Conservation (phyloP, 2,329 filamentous ascomycete species). For the Fusarium dimerum region DNA sequence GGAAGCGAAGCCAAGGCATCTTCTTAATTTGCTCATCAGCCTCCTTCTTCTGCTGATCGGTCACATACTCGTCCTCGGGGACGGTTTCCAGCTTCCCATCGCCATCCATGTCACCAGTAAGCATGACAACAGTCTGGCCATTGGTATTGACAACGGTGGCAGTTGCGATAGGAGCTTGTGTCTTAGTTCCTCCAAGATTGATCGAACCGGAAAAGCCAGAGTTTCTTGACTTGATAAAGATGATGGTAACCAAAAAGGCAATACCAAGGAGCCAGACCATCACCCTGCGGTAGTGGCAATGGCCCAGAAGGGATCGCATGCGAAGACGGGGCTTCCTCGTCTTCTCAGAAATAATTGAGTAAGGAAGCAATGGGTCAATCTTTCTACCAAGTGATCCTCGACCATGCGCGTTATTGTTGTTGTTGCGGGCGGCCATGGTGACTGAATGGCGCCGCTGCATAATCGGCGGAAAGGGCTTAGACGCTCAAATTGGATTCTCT, state of each 20-base stretch:
- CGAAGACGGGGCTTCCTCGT: conserved; percentile 39
- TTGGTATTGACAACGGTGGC: conserved; percentile 29
- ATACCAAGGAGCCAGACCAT: conserved; percentile 51
- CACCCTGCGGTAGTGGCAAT: conserved; percentile 54
- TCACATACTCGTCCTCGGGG: conserved; percentile 27
- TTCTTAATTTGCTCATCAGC: conserved; percentile 32
- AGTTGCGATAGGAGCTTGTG: conserved; percentile 26
- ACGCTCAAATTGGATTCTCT: conserved; percentile 18
- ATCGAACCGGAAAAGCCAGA: conserved; percentile 25
- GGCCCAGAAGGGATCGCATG: conserved; percentile 48
- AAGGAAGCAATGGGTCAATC: conserved; percentile 37
- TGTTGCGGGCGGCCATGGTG: conserved; percentile 37
- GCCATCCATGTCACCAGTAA: conserved; percentile 31
- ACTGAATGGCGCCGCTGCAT: conserved; percentile 35
- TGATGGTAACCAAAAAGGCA: conserved; percentile 42
- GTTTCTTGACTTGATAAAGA: conserved; percentile 40
- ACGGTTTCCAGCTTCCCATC: conserved; percentile 28
- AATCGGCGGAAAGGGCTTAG: conserved; percentile 24
- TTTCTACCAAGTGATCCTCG: conserved; percentile 32
- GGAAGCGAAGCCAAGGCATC: conserved; percentile 44
- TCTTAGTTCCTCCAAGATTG: conserved; percentile 25
- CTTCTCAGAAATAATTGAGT: conserved; percentile 35
- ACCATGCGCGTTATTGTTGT: conserved; percentile 26
- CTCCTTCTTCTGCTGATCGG: conserved; percentile 31
- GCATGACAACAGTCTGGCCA: conserved; percentile 30